Conservation (phyloP, 441 rosid species). For the Croton laevigatus region DNA sequence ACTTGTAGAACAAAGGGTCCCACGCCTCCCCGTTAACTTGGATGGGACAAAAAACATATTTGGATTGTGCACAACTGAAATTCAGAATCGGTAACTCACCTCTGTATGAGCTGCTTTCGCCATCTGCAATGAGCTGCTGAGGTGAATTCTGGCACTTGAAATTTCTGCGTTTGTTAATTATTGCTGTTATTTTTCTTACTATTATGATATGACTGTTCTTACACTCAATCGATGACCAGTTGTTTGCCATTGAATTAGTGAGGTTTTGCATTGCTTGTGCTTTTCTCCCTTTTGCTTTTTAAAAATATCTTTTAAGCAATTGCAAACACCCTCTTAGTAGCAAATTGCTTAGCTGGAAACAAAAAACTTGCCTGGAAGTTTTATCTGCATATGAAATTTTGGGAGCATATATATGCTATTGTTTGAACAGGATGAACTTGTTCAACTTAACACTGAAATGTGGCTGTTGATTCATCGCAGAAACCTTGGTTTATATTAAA, state of each 20-base stretch:
- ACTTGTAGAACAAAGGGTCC: too few species aligned
- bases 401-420: slow-evolving; percentile 3
- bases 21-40: too few species aligned
- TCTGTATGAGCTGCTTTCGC: neutral
- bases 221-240: neutral
- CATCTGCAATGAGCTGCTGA: neutral
- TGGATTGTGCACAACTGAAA: too few species aligned
- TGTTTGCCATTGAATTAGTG: neutral
- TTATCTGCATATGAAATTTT: neutral
- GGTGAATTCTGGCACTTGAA: neutral
- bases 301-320: too few species aligned
- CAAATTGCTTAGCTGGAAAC: slow-evolving; percentile 11
- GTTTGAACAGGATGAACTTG: neutral
- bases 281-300: too few species aligned
- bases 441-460: neutral
- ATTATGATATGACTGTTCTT: neutral
- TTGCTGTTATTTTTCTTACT: neutral
- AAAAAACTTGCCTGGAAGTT: neutral
- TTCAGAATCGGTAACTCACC: neutral
- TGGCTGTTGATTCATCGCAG: neutral
- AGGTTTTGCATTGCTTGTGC: too few species aligned
- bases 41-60: too few species aligned
- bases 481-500: too few species aligned
- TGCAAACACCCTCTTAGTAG: too few species aligned
- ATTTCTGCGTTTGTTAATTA: neutral